Evolutionary conservation across 1,139 yeast genomes (phyloP).

Genomic region (Diutina mesorugosa): DNA sequence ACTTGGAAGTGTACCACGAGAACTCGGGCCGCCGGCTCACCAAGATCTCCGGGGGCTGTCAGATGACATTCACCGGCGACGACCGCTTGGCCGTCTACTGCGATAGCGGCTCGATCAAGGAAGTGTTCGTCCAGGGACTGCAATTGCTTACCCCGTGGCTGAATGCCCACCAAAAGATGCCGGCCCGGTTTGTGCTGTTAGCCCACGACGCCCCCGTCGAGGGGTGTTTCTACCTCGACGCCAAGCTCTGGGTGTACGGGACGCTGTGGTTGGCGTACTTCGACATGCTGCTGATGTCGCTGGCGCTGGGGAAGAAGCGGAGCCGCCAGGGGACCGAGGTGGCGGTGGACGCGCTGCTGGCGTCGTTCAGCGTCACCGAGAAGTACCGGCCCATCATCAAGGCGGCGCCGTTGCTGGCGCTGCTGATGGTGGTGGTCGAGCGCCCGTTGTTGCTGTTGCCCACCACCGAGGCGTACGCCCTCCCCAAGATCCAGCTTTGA

Average conservation of each 20-base stretch:
- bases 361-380: slow-evolving; percentile 53
- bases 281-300: slow-evolving; percentile 47
- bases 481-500: slow-evolving; percentile 2
- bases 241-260: slow-evolving; percentile 71
- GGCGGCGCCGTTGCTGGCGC: slow-evolving; percentile 39
- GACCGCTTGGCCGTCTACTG: slow-evolving; percentile 53
- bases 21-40: slow-evolving; percentile 20
- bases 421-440: slow-evolving; percentile 63
- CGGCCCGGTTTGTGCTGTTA: slow-evolving; percentile 44
- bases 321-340: slow-evolving; percentile 14
- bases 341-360: slow-evolving; percentile 6
- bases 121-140: slow-evolving; percentile 30
- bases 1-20: slow-evolving; percentile 39
- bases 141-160: slow-evolving; percentile 67
- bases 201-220: slow-evolving; percentile 49
- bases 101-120: slow-evolving; percentile 63
- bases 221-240: slow-evolving; percentile 44
- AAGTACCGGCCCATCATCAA: slow-evolving; percentile 66
- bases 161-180: slow-evolving; percentile 57
- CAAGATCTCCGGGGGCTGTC: slow-evolving; percentile 41
- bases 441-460: slow-evolving; percentile 57
- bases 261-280: slow-evolving; percentile 73
- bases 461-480: slow-evolving; percentile 62
- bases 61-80: slow-evolving; percentile 39
- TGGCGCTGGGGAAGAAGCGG: slow-evolving; percentile 16